Conservation (phyloP, 371 early-diverging fungal genomes). For the Mucor mucedo region DNA sequence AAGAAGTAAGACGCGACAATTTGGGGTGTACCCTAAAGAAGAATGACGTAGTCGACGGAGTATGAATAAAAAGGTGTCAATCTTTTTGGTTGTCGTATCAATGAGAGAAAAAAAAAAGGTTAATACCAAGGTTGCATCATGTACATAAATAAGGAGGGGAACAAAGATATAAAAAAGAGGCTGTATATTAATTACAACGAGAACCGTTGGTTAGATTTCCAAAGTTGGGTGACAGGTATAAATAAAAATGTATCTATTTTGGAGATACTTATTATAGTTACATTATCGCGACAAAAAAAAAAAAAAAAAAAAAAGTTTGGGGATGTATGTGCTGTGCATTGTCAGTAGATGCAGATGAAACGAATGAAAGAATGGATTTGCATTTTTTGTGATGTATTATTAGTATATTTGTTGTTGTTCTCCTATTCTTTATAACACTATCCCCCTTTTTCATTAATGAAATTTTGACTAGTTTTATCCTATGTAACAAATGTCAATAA, state of each 20-base stretch:
- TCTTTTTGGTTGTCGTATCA: too few relatives aligned
- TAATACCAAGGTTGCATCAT: background rate
- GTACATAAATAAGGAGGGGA: background rate
- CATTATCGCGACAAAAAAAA: conserved; percentile 2
- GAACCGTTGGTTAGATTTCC: background rate
- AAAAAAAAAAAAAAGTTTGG: background rate
- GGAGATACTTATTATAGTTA: background rate
- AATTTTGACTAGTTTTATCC: too few relatives aligned
- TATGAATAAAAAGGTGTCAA: too few relatives aligned
- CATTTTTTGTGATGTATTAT: conserved; percentile 24
- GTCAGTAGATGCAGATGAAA: conserved; percentile 25
- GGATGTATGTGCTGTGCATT: conserved; percentile 30
- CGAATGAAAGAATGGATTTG: conserved; percentile 20
- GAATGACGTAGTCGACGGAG: too few relatives aligned
- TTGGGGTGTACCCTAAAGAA: too few relatives aligned
- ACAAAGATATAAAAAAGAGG: background rate
- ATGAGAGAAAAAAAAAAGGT: too few relatives aligned
- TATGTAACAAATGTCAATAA: too few relatives aligned
- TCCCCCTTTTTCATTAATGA: conserved; percentile 1
- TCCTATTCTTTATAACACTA: background rate
- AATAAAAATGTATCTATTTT: background rate
- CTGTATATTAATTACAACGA: background rate
- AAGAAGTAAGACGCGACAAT: background rate
- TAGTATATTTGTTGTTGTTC: background rate
- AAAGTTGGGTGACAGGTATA: conserved; percentile 3